A percentile compares a stretch with the other conserved stretches of the same genome.
Evolutionary conservation across 2,329 filamentous ascomycete species (phyloP).

Genomic region (Trichoderma sp.): DNA sequence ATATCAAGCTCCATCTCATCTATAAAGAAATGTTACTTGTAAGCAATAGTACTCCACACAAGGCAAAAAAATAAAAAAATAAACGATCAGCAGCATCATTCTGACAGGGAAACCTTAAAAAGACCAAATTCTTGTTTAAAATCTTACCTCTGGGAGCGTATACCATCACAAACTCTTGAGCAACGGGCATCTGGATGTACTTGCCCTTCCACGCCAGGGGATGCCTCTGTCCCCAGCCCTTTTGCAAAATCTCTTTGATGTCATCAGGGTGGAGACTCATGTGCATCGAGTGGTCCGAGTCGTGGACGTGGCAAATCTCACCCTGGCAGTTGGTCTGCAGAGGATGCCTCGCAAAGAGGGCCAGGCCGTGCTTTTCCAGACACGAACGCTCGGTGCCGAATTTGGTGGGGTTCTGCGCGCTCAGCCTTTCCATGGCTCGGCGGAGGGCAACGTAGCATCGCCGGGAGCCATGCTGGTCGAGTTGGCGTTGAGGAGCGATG

Average conservation of each 20-base stretch:
- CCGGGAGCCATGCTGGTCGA: slow-evolving; percentile 63
- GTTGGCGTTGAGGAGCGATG: slow-evolving; percentile 80
- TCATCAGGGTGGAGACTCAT: slow-evolving; percentile 79
- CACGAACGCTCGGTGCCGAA: slow-evolving; percentile 69
- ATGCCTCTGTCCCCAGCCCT: slow-evolving; percentile 77
- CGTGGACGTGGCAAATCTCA: slow-evolving; percentile 82
- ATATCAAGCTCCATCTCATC: slow-evolving; percentile 67
- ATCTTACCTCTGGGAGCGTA: slow-evolving; percentile 69
- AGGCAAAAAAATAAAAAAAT: background rate
- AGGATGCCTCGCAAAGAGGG: slow-evolving; percentile 68
- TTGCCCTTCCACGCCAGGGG: slow-evolving; percentile 67
- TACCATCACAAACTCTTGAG: slow-evolving; percentile 75
- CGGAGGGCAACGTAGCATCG: slow-evolving; percentile 59
- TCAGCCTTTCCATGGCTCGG: slow-evolving; percentile 54
- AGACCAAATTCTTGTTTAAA: background rate
- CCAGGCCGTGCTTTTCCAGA: slow-evolving; percentile 80
- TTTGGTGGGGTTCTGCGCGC: slow-evolving; percentile 45
- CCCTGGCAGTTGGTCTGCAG: slow-evolving; percentile 72
- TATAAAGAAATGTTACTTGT: slow-evolving; percentile 29
- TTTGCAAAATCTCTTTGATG: slow-evolving; percentile 68
- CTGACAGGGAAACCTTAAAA: background rate
- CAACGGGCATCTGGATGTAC: slow-evolving; percentile 65
- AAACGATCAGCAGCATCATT: background rate
- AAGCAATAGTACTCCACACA: background rate
- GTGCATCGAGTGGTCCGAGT: slow-evolving; percentile 75